Conservation (phyloP, 805 yeast species). For the Yarrowia osloensis region DNA sequence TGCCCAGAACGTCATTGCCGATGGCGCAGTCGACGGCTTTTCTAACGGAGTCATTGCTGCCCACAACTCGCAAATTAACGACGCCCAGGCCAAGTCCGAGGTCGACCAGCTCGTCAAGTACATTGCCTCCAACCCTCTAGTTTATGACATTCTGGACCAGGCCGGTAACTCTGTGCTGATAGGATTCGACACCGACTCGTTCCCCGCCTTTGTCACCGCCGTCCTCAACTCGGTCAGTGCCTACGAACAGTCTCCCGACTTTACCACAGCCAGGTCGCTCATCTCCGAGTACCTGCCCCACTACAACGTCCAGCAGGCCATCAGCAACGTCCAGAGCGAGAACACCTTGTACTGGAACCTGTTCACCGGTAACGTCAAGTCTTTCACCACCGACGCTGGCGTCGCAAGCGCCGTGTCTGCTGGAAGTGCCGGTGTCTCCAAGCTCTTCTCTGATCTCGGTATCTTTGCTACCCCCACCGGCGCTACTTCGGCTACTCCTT, state of each 20-base stretch:
- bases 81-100: constrained; percentile 31
- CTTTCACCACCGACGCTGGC: background rate
- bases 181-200: background rate
- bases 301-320: constrained; percentile 1
- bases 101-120: constrained; percentile 18
- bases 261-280: constrained; percentile 3
- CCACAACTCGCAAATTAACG: constrained; percentile 6
- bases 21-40: constrained; percentile 21
- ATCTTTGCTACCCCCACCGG: background rate
- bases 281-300: constrained; percentile 13
- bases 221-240: background rate
- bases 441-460: constrained; percentile 4
- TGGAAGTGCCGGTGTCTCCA: background rate
- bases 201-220: constrained; percentile 12
- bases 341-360: background rate
- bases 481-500: background rate
- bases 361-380: background rate
- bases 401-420: background rate
- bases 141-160: background rate
- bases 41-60: constrained; percentile 20
- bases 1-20: constrained; percentile 23
- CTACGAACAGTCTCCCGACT: constrained; percentile 3
- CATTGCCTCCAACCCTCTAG: constrained; percentile 5
- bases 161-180: background rate
- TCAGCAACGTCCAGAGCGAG: background rate